These are phyloP conservation scores for Phytopythium helicoides DNA, from an alignment of 352 stramenopile species.

Conservation along the genomic window DNA sequence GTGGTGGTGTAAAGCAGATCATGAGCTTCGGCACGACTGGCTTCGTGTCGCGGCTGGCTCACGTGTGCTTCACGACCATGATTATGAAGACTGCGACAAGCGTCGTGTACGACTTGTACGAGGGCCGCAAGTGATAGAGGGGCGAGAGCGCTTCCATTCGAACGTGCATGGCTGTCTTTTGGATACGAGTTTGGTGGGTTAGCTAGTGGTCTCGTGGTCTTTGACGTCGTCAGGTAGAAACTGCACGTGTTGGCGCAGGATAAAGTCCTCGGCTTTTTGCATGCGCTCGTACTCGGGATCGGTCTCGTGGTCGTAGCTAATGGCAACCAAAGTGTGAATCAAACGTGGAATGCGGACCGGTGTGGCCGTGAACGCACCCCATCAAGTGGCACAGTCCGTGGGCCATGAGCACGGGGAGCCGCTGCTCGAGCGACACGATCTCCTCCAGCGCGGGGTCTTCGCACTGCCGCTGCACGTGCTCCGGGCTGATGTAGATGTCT, in stretches of 20 bases:
- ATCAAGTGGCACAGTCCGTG: conserved; percentile 84
- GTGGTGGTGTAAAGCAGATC: conserved; percentile 77
- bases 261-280: conserved; percentile 64
- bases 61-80: conserved; percentile 90
- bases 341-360: no score
- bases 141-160: neutral
- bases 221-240: conserved; percentile 31
- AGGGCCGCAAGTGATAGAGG: conserved; percentile 22
- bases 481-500: conserved; percentile 81
- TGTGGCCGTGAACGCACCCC: conserved; percentile 43
- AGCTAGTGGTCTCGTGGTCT: neutral
- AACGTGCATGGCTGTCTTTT: neutral
- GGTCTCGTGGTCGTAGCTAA: conserved; percentile 78
- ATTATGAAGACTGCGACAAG: conserved; percentile 89
- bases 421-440: conserved; percentile 55
- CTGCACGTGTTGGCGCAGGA: conserved; percentile 49
- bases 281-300: conserved; percentile 79
- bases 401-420: conserved; percentile 69
- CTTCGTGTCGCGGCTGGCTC: conserved; percentile 66
- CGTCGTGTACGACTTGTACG: conserved; percentile 81
- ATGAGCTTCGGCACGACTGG: conserved; percentile 80
- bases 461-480: conserved; percentile 76
- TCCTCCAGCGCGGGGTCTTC: conserved; percentile 52
- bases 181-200: neutral
- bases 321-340: neutral